Conservation (phyloP, 1,284 basidiomycete genomes). For the Trichosporon coremiiforme region DNA sequence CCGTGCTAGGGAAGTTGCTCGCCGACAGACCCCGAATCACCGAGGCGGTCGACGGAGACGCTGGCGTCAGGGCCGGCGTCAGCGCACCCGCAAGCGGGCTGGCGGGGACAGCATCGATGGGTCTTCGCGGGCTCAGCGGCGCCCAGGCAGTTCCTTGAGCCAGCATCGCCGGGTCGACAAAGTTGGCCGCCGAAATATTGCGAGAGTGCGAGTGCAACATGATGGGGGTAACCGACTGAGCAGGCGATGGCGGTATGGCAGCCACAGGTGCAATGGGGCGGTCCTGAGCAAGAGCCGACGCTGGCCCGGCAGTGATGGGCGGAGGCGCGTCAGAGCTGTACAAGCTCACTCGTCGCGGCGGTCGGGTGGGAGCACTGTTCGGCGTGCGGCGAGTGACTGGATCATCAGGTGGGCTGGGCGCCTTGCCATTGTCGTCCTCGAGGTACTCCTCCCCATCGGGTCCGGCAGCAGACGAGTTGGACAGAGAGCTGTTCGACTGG, state of each 20-base stretch:
- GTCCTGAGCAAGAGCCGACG: not conserved
- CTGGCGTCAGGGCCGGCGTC: too few relatives aligned
- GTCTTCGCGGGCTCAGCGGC: not conserved
- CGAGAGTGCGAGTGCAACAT: slow-evolving; percentile 10
- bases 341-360: not conserved
- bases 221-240: too few relatives aligned
- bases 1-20: not conserved
- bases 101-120: not conserved
- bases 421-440: not conserved
- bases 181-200: not conserved
- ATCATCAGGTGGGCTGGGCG: not conserved
- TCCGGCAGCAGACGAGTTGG: not conserved
- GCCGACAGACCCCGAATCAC: not conserved
- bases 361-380: not conserved
- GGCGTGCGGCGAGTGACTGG: not conserved
- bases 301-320: not conserved
- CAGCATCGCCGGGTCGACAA: not conserved
- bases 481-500: not conserved
- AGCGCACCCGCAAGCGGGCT: slow-evolving; percentile 7
- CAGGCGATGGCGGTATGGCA: not conserved
- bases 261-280: not conserved
- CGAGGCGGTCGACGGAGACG: not conserved
- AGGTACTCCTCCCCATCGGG: not conserved
- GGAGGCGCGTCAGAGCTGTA: slow-evolving; percentile 5
- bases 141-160: not conserved